A percentile compares a stretch with the other conserved stretches of the same genome.
phyloP scores from a whole-genome alignment of 2,329 filamentous ascomycete genomes.

The Cladosporium sp. region DNA sequence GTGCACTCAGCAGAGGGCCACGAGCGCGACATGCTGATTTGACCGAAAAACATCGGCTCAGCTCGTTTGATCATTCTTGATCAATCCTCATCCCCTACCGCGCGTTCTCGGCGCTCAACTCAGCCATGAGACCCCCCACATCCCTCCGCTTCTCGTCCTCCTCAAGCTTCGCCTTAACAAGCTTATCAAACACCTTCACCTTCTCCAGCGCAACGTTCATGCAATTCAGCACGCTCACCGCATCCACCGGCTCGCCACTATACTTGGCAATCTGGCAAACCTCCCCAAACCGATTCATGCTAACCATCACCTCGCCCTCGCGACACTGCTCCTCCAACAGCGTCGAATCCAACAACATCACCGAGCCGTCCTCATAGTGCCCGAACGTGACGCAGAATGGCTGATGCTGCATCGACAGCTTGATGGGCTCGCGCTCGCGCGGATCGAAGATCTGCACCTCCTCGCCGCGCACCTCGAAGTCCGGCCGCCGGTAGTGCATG shows the following conservation, averaged over 20 bases:
- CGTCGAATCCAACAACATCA: conserved; percentile 65
- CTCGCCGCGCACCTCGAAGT: conserved; percentile 80
- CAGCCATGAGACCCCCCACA: conserved; percentile 69
- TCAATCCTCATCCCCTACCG: conserved; percentile 8
- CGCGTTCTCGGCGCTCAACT: conserved; percentile 80
- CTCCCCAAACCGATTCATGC: conserved; percentile 83
- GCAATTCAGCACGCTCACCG: conserved; percentile 69
- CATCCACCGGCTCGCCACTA: conserved; percentile 76
- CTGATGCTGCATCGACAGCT: conserved; percentile 83
- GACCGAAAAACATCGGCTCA: no score
- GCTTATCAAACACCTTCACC: conserved; percentile 69
- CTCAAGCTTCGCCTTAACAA: conserved; percentile 66
- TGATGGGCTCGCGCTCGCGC: conserved; percentile 82
- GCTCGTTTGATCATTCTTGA: no score
- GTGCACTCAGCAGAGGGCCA: no score
- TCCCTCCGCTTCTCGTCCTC: conserved; percentile 74
- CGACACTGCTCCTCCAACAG: conserved; percentile 71
- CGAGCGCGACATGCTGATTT: no score
- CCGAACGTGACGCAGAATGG: conserved; percentile 88
- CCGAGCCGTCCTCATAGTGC: conserved; percentile 67
- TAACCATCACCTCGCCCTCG: conserved; percentile 69
- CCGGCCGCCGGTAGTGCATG: conserved; percentile 84
- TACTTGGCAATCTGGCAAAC: conserved; percentile 88
- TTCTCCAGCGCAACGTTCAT: conserved; percentile 68
- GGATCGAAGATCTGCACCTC: conserved; percentile 76